Evolutionary conservation across 2,329 filamentous ascomycete genomes (phyloP), one percentile per base, ranked within the genome.

Genomic region (Lomentospora prolificans): DNA sequence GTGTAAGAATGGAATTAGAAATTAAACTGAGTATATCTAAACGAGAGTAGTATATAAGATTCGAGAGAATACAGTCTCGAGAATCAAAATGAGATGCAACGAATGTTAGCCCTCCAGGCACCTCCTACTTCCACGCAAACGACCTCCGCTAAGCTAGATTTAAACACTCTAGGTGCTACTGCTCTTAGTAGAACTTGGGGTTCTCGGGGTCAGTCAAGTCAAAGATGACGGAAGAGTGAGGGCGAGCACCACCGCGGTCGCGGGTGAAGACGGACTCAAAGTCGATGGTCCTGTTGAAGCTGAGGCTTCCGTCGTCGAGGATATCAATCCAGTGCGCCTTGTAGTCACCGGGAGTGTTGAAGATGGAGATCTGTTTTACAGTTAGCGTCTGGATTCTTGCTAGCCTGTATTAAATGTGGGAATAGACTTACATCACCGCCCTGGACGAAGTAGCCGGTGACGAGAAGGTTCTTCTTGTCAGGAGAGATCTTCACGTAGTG

Each of bases 361-460:
- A 72, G 2, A 84, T 69, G 5, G 77, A 78, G 57, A 84, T 82
- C 56, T 70, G 24, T 12, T 19, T 25, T n/a, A 14, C 3, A 22
- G 19, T 3, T 3, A 50, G 9, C 19, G 25, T 8, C 9, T 41
- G 22, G 6, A 28, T 50, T 28, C 19, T n/a, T 14, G 27, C 25
- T 4, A 22, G 3, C 6, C 4, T 44, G 24, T 22, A 50, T 5
- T 2, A 25, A 3, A 8, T 2, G 10, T 2, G 14, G 3, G 22
- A 48, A 8, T 9, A 6, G 10, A 17, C 64, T 61, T 63, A 69
- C 68, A 58, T 80, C 76, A 25, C 81, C 80, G 8, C 75, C 79
- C 67, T 85, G 80, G 2, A 85, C 79, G 62, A 85, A 85, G 70
- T 85, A 85, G 54, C 82, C 82, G n/a, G 78, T 82, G 12, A 84